phyloP scores from a whole-genome alignment of 768 basidiomycete genomes.

The Phlebiopsis gigantea region DNA sequence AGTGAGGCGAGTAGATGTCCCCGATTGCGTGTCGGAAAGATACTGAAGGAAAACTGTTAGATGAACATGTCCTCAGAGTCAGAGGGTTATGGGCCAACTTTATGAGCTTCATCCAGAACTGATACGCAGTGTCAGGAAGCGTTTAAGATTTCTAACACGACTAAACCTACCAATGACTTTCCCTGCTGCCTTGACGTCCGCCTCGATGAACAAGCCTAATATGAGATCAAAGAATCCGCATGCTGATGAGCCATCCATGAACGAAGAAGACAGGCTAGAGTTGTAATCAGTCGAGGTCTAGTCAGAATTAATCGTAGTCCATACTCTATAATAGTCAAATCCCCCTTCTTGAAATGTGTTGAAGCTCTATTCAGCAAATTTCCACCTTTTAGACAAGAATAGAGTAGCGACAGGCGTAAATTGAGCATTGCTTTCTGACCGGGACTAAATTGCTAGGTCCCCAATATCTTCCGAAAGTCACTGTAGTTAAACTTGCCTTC shows the following conservation, averaged over 20 bases:
- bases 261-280: conserved; percentile 54
- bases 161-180: conserved; percentile 43
- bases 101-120: conserved; percentile 74
- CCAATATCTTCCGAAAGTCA: conserved; percentile 43
- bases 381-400: conserved; percentile 45
- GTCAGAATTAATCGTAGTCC: conserved; percentile 50
- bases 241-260: conserved; percentile 62
- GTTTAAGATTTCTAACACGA: not conserved
- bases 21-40: conserved; percentile 39
- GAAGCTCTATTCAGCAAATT: conserved; percentile 4
- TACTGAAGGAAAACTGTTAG: conserved; percentile 42
- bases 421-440: conserved; percentile 51
- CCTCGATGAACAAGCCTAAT: conserved; percentile 57
- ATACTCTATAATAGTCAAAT: conserved; percentile 58
- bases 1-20: conserved; percentile 45
- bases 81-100: conserved; percentile 47
- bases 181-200: conserved; percentile 47
- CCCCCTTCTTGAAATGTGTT: conserved; percentile 47
- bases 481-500: conserved; percentile 53
- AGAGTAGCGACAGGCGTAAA: conserved; percentile 57
- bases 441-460: conserved; percentile 49
- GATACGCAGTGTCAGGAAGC: not conserved
- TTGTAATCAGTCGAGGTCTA: not conserved
- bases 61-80: conserved; percentile 52
- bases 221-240: conserved; percentile 71